These are phyloP conservation scores for Monilinia vaccinii-corymbosi DNA, from an alignment of 2,329 filamentous ascomycete species.

Conservation along the genomic window DNA sequence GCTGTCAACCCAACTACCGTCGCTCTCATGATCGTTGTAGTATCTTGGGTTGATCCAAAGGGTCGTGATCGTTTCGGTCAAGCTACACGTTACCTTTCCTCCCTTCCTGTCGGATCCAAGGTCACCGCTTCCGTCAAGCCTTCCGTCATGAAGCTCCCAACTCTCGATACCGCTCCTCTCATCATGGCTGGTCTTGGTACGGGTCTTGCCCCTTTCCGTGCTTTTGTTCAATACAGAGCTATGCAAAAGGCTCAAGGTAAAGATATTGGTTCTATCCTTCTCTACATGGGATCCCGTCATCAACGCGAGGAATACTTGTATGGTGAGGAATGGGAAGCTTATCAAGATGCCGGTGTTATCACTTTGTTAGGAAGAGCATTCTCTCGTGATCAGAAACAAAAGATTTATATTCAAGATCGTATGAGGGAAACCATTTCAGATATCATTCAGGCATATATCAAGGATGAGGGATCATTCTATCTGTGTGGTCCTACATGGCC, in stretches of 20 bases:
- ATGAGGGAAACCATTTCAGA: constrained; percentile 83
- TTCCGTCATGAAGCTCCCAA: constrained; percentile 97
- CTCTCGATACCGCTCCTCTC: constrained; percentile 77
- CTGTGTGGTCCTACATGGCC: constrained; percentile 98
- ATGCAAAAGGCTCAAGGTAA: constrained; percentile 97
- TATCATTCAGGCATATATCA: constrained; percentile 78
- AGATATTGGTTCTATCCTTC: constrained; percentile 81
- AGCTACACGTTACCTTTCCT: constrained; percentile 81
- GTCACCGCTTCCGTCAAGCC: constrained; percentile 95
- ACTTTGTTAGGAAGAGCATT: constrained; percentile 90
- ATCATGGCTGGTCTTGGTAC: constrained; percentile 99
- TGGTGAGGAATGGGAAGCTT: constrained; percentile 98
- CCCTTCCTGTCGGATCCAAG: constrained; percentile 62
- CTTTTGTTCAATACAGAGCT: constrained; percentile 95
- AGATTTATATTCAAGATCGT: constrained; percentile 98
- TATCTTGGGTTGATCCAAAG: constrained; percentile 84
- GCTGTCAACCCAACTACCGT: constrained; percentile 87
- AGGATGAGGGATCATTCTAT: constrained; percentile 88
- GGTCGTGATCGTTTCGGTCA: constrained; percentile 88
- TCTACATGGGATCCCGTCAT: constrained; percentile 96
- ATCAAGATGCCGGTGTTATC: constrained; percentile 89
- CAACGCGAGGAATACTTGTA: constrained; percentile 98
- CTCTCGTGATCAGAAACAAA: constrained; percentile 91
- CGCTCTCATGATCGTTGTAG: constrained; percentile 91
- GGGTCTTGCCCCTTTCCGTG: constrained; percentile 96